Conservation (phyloP, 73 alveolate genomes). For the Paramecium biaurelia region DNA sequence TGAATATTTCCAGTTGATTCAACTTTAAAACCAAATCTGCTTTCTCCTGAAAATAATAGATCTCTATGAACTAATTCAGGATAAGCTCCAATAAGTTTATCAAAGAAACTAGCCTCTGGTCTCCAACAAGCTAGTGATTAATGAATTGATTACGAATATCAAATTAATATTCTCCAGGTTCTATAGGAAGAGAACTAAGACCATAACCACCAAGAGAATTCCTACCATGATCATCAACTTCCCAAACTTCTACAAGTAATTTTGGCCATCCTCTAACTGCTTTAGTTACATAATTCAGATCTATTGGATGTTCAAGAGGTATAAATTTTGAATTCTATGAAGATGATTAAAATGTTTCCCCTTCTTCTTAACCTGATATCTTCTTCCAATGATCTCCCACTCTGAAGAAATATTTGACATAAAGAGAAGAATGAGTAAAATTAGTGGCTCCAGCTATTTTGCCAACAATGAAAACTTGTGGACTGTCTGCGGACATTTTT, state of each 20-base stretch:
- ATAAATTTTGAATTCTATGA: neutral
- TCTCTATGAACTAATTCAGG: conserved; percentile 80
- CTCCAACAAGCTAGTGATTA: conserved; percentile 74
- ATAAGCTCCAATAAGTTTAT: conserved; percentile 69
- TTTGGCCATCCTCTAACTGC: conserved; percentile 2
- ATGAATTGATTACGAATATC: conserved; percentile 55
- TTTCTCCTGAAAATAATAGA: conserved; percentile 69
- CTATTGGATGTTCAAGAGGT: conserved; percentile 46
- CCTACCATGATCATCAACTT: conserved; percentile 72
- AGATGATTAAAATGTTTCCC: conserved; percentile 79
- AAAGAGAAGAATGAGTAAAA: conserved; percentile 56
- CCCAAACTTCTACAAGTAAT: conserved; percentile 77
- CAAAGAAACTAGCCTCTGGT: conserved; percentile 73
- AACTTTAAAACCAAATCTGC: conserved; percentile 80
- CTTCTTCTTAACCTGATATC: conserved; percentile 71
- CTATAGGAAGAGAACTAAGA: conserved; percentile 74
- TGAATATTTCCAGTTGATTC: conserved; percentile 79
- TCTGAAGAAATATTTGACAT: conserved; percentile 63
- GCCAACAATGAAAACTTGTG: conserved; percentile 75
- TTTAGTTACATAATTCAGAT: conserved; percentile 69
- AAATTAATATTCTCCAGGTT: conserved; percentile 74
- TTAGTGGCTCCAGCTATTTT: conserved; percentile 76
- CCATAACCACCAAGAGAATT: conserved; percentile 82
- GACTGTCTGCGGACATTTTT: conserved; percentile 42
- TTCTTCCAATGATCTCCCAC: conserved; percentile 79